These are phyloP conservation scores for Tolypocladium amazonense DNA, from an alignment of 2,329 filamentous ascomycete genomes.

Conservation along the genomic window DNA sequence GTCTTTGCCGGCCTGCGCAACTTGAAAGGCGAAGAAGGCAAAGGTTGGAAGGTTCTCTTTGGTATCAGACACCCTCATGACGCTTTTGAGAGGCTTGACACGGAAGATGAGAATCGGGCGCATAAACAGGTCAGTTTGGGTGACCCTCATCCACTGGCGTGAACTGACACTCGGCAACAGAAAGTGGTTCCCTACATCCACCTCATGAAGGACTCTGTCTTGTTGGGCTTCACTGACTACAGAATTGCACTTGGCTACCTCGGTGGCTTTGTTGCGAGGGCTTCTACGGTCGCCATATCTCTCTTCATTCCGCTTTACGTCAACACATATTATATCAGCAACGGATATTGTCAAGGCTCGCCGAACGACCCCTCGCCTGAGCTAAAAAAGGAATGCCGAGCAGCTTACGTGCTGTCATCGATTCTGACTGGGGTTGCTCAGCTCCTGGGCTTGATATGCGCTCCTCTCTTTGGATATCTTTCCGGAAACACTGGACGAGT, in stretches of 20 bases:
- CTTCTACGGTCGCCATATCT: conserved; percentile 89
- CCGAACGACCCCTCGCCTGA: conserved; percentile 56
- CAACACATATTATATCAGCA: conserved; percentile 78
- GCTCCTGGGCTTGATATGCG: conserved; percentile 71
- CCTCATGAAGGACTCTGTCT: conserved; percentile 51
- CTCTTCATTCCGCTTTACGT: conserved; percentile 90
- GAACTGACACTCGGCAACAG: conserved; percentile 4
- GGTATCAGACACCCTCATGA: conserved; percentile 21
- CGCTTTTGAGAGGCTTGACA: conserved; percentile 7
- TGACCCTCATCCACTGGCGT: neutral
- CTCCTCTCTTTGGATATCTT: conserved; percentile 78
- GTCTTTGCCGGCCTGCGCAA: conserved; percentile 69
- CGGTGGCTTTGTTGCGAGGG: conserved; percentile 87
- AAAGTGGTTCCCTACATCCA: conserved; percentile 45
- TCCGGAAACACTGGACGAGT: conserved; percentile 56
- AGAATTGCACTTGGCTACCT: conserved; percentile 82
- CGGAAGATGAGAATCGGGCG: conserved; percentile 8
- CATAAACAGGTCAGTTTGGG: conserved; percentile 14
- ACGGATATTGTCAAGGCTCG: conserved; percentile 64
- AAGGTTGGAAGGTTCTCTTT: conserved; percentile 55
- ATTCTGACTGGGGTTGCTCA: conserved; percentile 85
- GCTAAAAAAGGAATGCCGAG: conserved; percentile 73
- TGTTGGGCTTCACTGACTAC: conserved; percentile 63
- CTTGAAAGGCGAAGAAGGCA: conserved; percentile 63
- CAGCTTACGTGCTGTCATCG: conserved; percentile 80